A percentile compares a stretch with the other conserved stretches of the same genome.
Evolutionary conservation across 352 stramenopile species (phyloP).

Genomic region (Phytopythium cucurbitacearum): DNA sequence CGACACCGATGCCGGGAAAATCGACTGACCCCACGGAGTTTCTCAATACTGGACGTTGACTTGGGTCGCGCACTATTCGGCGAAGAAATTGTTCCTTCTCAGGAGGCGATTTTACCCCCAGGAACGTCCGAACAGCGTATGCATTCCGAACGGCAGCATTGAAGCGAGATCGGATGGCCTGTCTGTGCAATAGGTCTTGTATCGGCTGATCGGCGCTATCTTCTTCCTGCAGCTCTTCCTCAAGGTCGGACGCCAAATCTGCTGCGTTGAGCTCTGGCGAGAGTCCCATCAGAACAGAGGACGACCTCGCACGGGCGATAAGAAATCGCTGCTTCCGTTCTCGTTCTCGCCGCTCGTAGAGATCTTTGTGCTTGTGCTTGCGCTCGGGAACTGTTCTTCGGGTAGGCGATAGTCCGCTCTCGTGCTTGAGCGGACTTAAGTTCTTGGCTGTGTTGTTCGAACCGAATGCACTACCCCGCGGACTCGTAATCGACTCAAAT

Average conservation of each 20-base stretch:
- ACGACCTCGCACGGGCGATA: not conserved
- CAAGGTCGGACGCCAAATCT: not conserved
- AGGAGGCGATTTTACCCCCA: not conserved
- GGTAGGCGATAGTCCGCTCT: not conserved
- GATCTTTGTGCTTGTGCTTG: slow-evolving; percentile 57
- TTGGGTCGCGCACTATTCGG: slow-evolving; percentile 15
- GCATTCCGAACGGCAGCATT: slow-evolving; percentile 22
- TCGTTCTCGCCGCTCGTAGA: slow-evolving; percentile 54
- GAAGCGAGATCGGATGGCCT: slow-evolving; percentile 9
- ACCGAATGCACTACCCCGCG: too few relatives aligned
- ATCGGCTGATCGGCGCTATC: not conserved
- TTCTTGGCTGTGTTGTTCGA: too few relatives aligned
- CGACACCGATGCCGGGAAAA: slow-evolving; percentile 37
- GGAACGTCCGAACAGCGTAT: slow-evolving; percentile 10
- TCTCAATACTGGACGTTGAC: slow-evolving; percentile 39
- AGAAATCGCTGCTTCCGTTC: slow-evolving; percentile 46
- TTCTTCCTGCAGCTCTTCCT: not conserved
- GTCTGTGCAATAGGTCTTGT: not conserved
- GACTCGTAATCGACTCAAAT: not conserved
- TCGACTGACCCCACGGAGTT: slow-evolving; percentile 29
- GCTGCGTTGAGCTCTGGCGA: too few relatives aligned
- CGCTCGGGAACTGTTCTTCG: slow-evolving; percentile 39
- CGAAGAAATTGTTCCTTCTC: slow-evolving; percentile 64
- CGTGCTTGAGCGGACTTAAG: not conserved
- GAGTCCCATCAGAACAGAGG: not conserved